Conservation (phyloP, 23 red algal species). For the Cyanidioschyzon merolae region DNA sequence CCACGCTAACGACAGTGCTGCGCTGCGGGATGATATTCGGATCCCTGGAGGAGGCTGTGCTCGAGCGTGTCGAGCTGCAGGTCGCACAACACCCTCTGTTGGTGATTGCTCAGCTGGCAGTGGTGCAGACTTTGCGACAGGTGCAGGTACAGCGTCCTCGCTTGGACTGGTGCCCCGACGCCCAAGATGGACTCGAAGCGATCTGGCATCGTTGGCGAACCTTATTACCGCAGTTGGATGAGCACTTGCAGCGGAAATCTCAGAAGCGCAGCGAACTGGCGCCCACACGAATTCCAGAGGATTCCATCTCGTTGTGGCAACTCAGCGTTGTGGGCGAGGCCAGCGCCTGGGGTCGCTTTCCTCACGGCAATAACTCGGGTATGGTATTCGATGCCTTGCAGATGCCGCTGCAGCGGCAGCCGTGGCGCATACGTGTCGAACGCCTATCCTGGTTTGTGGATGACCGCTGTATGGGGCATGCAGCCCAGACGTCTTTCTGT, state of each 20-base stretch:
- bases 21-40: background rate
- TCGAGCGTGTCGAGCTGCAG: background rate
- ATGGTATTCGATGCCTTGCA: background rate
- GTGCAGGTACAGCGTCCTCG: background rate
- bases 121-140: background rate
- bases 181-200: background rate
- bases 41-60: background rate
- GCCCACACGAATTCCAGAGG: too few species aligned
- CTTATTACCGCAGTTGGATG: background rate
- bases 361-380: background rate
- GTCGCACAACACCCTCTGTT: background rate
- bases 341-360: background rate
- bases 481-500: background rate
- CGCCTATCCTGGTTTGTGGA: conserved; percentile 7
- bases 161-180: conserved; percentile 12
- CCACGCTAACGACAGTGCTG: background rate
- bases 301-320: background rate
- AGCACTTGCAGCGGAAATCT: background rate
- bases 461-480: background rate
- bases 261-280: conserved; percentile 1
- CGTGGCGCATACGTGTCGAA: background rate
- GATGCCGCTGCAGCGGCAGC: background rate
- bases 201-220: background rate
- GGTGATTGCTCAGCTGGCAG: background rate
- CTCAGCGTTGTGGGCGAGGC: background rate